Evolutionary conservation across 495 filamentous ascomycete species (phyloP), one percentile per base, ranked within the genome.

Genomic region (Sporormia fimetaria): DNA sequence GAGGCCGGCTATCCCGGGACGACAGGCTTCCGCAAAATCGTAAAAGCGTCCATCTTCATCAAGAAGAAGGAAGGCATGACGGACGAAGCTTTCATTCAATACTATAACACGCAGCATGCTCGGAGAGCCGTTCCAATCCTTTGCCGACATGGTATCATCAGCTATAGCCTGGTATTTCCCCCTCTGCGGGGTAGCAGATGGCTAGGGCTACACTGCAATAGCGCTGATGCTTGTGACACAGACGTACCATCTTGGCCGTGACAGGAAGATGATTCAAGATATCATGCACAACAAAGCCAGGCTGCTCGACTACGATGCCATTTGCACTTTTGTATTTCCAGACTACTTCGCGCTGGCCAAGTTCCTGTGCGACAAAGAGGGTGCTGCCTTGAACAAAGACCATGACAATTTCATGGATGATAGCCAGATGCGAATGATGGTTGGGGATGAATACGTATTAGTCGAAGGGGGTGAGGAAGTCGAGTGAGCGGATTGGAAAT

Each of bases 321-420:
- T 63, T 11, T 63, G 62, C 52, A 63, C 60, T 3, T 63, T 63
- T 42, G 57, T 62, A 25, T 65, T 65, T 41, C 61, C 58, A 25
- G 60, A 63, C 40, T 65, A 62, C 40, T 37, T 50, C 17, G 41
- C 52, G 16, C 55, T 65, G 29, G 62, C 60, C 6, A 51, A 53
- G 40, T 65, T 63, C 49, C 42, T 65, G 57, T 63, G 61, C 37
- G 60, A 65, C 44, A 58, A 57, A 33, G 60, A 61, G 9, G 55
- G 49, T 11, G 60, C 59, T 20, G 59, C 47, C 3, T 31, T 65
- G 41, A 61, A 57, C 27, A 48, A 45, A 3, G 61, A 62, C 37
- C 60, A 65, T 36, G 59, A 59, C 28, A 65, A 65, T 27, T 65
- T 62, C 45, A 61, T 63, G 61, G 59, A 59, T 26, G 60, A 60